Percentiles rank a stretch among this genome's conserved stretches.
Conservation (phyloP, 108 stramenopile species). For the Skeletonema tropicum region DNA sequence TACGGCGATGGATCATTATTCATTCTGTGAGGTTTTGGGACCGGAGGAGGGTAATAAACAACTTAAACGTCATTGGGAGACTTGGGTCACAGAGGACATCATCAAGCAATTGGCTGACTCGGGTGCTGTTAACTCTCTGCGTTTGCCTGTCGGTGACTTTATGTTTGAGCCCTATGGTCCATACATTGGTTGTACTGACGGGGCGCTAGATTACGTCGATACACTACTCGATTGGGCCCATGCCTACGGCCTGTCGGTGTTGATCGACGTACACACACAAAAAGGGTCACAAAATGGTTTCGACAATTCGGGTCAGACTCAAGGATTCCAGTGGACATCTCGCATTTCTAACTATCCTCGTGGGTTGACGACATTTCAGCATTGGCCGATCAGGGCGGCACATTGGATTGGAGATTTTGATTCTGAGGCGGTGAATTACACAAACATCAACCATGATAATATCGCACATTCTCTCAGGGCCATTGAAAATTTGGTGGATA, state of each 20-base stretch:
- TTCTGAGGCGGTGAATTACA: slow-evolving; percentile 59
- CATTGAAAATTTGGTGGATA: slow-evolving; percentile 74
- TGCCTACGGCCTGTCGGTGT: slow-evolving; percentile 73
- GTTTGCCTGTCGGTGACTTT: slow-evolving; percentile 92
- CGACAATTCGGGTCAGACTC: slow-evolving; percentile 83
- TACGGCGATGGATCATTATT: slow-evolving; percentile 87
- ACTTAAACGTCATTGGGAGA: slow-evolving; percentile 89
- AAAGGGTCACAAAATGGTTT: slow-evolving; percentile 92
- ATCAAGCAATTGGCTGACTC: slow-evolving; percentile 67
- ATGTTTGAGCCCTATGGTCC: slow-evolving; percentile 92
- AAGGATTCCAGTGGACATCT: slow-evolving; percentile 81
- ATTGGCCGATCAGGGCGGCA: slow-evolving; percentile 90
- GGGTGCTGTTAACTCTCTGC: slow-evolving; percentile 80
- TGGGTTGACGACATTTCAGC: slow-evolving; percentile 65
- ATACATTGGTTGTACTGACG: slow-evolving; percentile 86
- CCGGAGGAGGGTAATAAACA: slow-evolving; percentile 84
- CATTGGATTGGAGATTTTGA: slow-evolving; percentile 90
- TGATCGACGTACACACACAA: slow-evolving; percentile 84
- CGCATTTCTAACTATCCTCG: slow-evolving; percentile 52
- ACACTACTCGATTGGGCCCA: slow-evolving; percentile 73
- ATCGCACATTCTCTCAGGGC: slow-evolving; percentile 80
- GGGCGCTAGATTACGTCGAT: slow-evolving; percentile 87
- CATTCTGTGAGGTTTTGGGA: slow-evolving; percentile 89
- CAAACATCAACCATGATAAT: slow-evolving; percentile 77
- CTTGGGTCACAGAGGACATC: slow-evolving; percentile 87